Evolutionary conservation across 257 asterid genomes (phyloP), one percentile per base, ranked within the genome.

Genomic region (Ilex asprella): DNA sequence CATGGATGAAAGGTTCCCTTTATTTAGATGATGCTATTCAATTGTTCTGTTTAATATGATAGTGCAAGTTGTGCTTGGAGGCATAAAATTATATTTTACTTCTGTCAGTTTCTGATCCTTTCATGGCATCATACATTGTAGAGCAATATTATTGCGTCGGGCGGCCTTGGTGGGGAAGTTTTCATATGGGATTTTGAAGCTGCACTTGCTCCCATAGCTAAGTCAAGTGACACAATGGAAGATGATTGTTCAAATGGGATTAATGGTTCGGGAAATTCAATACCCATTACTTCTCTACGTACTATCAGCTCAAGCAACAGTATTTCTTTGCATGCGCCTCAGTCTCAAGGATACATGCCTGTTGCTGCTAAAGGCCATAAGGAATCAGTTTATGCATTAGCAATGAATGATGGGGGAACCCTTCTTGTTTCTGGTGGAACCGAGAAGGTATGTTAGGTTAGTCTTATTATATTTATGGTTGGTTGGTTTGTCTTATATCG

Each of bases 391-490:
- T 92, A 92, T 82, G 97, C 99, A 47, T 70, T 92, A 73, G 99
- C 91, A 39, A 89, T 85, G 71, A 85, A 86, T 81, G 96, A 92
- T 62, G 78, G 73, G 58, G 99, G 97, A 77, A 85, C 93, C 62
- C 86, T 92, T 75, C 91, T 92, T 79, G 99, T 92, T 70, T 92
- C 99, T 69, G 99, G 99, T 80, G 99, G 99, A 83, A 92, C 96
- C 71, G 99, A 92, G 86, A 92, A 92, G 89, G 99, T 91, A 75
- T 60, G 69, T 69, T 75, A 55, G 67, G 69, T 62, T 67, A 55
- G 54, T 70, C 61, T 63, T 47, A 67, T 62, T 30, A 21, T 60
- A 41, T 57, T 68, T 39, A 7, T 31, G 55, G 39, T 47, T 31
- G 5, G 10, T 63, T 57, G 29, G 62, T 49, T 57, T 55, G n/a